Evolutionary conservation across 768 basidiomycete genomes (phyloP).

Genomic region (Psilocybe tampanensis): DNA sequence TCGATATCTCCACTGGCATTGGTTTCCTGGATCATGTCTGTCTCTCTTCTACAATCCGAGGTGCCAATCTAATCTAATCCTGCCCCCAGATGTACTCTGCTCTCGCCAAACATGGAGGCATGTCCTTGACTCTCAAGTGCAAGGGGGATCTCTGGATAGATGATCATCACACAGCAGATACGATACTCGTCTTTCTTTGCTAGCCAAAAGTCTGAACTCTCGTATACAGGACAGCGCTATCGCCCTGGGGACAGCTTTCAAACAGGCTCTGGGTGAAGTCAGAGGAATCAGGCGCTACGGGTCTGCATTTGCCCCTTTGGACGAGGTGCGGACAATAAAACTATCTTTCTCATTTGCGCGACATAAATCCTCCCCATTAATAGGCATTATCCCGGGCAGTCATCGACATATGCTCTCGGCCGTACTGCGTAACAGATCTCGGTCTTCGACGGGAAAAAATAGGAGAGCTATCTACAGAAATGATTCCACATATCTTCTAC

Average conservation of each 20-base stretch:
- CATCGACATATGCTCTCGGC: conserved; percentile 97
- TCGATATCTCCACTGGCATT: conserved; percentile 90
- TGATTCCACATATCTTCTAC: conserved; percentile 97
- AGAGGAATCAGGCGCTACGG: conserved; percentile 95
- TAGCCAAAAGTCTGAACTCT: conserved; percentile 13
- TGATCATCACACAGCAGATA: conserved; percentile 99
- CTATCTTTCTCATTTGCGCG: background rate
- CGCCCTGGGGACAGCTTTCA: conserved; percentile 89
- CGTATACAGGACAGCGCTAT: conserved; percentile 84
- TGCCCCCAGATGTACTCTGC: conserved; percentile 90
- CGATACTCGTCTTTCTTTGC: conserved; percentile 35
- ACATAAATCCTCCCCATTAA: background rate
- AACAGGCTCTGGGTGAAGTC: conserved; percentile 91
- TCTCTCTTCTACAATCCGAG: conserved; percentile 5
- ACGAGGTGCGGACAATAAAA: conserved; percentile 68
- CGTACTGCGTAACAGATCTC: conserved; percentile 92
- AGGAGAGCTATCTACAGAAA: conserved; percentile 94
- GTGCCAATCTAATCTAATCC: conserved; percentile 11
- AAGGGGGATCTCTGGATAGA: conserved; percentile 97
- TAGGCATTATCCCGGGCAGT: conserved; percentile 95
- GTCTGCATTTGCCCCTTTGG: conserved; percentile 94
- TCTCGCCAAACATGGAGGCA: conserved; percentile 94
- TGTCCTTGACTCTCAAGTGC: conserved; percentile 90
- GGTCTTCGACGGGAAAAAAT: conserved; percentile 88
- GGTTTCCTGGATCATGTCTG: conserved; percentile 98